A percentile compares a stretch with the other conserved stretches of the same genome.
phyloP scores from a whole-genome alignment of 78 protist species.

The Chrysochromulina tobinii region DNA sequence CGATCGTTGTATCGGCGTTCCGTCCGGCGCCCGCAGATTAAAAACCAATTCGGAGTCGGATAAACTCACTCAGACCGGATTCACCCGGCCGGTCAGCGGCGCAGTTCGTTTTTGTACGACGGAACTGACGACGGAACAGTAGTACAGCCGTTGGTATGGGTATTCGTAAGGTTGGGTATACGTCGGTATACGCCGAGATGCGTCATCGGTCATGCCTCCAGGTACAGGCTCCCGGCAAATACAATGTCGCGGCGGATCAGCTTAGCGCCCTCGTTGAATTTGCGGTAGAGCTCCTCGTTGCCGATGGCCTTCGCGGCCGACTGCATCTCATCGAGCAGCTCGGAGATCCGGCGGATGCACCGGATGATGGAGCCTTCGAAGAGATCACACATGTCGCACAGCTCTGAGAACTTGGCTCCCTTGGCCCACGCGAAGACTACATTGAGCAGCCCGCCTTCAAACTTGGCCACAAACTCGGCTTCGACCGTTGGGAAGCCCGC shows the following conservation, averaged over 20 bases:
- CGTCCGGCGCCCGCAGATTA: too few species aligned
- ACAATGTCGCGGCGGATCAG: conserved; percentile 84
- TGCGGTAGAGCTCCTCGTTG: conserved; percentile 77
- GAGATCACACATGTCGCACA: conserved; percentile 77
- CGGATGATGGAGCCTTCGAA: conserved; percentile 94
- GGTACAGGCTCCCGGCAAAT: conserved; percentile 92
- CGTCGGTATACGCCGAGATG: too few species aligned
- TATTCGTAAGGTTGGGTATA: too few species aligned
- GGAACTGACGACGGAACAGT: too few species aligned
- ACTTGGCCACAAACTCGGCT: conserved; percentile 61
- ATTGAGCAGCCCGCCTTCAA: conserved; percentile 79
- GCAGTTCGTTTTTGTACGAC: too few species aligned
- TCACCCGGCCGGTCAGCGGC: too few species aligned
- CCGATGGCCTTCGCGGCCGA: conserved; percentile 91
- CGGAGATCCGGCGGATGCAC: conserved; percentile 79
- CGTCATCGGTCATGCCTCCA: neutral
- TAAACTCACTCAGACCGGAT: too few species aligned
- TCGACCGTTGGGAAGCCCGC: conserved; percentile 72
- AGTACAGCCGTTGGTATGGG: too few species aligned
- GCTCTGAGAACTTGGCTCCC: conserved; percentile 86
- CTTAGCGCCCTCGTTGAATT: conserved; percentile 53
- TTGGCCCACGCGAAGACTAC: conserved; percentile 65
- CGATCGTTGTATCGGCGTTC: too few species aligned
- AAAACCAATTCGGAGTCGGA: too few species aligned
- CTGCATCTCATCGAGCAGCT: conserved; percentile 87